These are phyloP conservation scores for Comarum palustre DNA, from an alignment of 306 rosid species.

Conservation along the genomic window DNA sequence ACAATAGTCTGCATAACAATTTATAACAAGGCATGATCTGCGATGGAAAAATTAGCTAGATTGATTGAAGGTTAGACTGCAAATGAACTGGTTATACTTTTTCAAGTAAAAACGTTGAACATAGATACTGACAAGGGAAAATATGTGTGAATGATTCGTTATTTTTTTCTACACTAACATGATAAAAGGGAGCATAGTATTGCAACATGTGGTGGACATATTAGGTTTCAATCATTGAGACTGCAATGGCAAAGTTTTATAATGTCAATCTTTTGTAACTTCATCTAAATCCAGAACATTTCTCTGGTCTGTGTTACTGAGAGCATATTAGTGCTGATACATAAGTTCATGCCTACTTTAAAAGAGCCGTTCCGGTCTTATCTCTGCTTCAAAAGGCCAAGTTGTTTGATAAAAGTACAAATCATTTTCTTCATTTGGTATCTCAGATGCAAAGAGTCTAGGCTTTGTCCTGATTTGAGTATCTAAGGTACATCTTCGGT, in stretches of 20 bases:
- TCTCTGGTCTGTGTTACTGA: not conserved
- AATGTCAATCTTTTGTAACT: not conserved
- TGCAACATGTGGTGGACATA: not conserved
- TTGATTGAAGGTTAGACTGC: not conserved
- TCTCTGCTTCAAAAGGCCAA: not conserved
- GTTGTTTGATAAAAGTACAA: slow-evolving; percentile 1
- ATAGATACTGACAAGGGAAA: not conserved
- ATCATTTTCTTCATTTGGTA: not conserved
- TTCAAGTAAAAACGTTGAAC: not conserved
- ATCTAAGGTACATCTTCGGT: not conserved
- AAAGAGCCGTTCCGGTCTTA: not conserved
- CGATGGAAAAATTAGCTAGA: not conserved
- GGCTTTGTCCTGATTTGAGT: not conserved
- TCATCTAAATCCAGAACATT: not conserved
- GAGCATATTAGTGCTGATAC: not conserved
- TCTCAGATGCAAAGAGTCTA: not conserved
- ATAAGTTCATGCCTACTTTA: not conserved
- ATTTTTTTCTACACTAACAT: not conserved
- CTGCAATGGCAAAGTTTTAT: not conserved
- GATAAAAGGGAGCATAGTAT: not conserved
- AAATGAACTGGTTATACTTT: not conserved
- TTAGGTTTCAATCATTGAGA: not conserved
- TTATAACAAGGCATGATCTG: not conserved
- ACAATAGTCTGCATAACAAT: not conserved
- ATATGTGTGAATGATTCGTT: not conserved